phyloP scores from a whole-genome alignment of 1,284 basidiomycete species.

The Trametes hirsuta region DNA sequence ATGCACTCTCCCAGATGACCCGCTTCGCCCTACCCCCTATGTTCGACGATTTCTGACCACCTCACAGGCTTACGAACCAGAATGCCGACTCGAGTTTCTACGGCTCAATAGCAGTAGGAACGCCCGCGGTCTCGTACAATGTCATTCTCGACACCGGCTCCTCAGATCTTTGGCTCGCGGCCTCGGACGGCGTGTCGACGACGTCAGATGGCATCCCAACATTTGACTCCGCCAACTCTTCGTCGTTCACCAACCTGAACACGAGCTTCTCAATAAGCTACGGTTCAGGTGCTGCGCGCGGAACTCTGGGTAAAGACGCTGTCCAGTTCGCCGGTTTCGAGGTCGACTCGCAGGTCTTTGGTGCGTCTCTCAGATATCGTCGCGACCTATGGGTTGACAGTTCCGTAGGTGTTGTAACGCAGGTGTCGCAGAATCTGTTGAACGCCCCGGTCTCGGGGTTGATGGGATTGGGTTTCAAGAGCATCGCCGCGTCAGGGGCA shows the following conservation, averaged over 20 bases:
- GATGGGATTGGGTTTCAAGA: constrained; percentile 43
- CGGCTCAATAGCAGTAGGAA: constrained; percentile 46
- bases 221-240: constrained; percentile 33
- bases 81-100: constrained; percentile 40
- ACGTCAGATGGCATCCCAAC: constrained; percentile 23
- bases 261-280: constrained; percentile 33
- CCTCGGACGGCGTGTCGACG: constrained; percentile 20
- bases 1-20: background rate
- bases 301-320: constrained; percentile 41
- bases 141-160: constrained; percentile 64
- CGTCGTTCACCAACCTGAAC: constrained; percentile 30
- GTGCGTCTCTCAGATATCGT: constrained; percentile 31
- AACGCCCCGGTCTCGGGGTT: constrained; percentile 39
- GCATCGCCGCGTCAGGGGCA: constrained; percentile 41
- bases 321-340: constrained; percentile 49
- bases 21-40: background rate
- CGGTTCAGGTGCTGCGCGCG: constrained; percentile 40
- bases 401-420: constrained; percentile 31
- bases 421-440: constrained; percentile 32
- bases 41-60: background rate
- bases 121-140: constrained; percentile 41
- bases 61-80: constrained; percentile 33
- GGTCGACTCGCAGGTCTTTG: constrained; percentile 44
- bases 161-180: constrained; percentile 38
- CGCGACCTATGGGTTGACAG: background rate